A percentile compares a stretch with the other conserved stretches of the same genome.
Evolutionary conservation across 176 grass and related monocot genomes (phyloP).

Genomic region (Alopecurus myosuroides): DNA sequence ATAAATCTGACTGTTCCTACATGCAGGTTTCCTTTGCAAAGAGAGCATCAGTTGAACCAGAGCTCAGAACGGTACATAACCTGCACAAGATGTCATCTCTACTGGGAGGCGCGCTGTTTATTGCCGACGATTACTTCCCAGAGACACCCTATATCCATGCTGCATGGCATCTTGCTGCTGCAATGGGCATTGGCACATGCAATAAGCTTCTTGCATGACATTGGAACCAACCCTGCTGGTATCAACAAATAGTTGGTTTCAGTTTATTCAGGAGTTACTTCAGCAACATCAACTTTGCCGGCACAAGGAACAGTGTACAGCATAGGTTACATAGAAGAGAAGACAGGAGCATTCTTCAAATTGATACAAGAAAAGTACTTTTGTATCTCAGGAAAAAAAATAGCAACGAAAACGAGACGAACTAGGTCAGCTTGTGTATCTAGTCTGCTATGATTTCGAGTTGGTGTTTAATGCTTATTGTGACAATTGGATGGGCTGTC

Average conservation of each 20-base stretch:
- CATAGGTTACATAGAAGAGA: slow-evolving; percentile 18
- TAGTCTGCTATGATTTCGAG: slow-evolving; percentile 7
- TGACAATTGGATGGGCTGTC: neutral
- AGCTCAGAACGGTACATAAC: slow-evolving; percentile 75
- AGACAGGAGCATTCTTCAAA: neutral
- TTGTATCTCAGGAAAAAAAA: neutral
- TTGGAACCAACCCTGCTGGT: neutral
- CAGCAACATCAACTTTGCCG: slow-evolving; percentile 18
- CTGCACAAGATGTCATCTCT: slow-evolving; percentile 90
- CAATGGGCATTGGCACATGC: slow-evolving; percentile 72
- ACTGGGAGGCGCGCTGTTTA: slow-evolving; percentile 75
- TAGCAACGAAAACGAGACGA: neutral
- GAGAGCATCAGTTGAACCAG: slow-evolving; percentile 72
- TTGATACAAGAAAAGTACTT: neutral
- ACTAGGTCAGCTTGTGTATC: slow-evolving; percentile 20
- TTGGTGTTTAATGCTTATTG: neutral
- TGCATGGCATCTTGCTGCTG: slow-evolving; percentile 94
- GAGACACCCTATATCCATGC: slow-evolving; percentile 85
- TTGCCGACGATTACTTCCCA: slow-evolving; percentile 74
- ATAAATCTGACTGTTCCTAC: neutral
- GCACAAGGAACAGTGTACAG: neutral
- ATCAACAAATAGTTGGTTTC: slow-evolving; percentile 39
- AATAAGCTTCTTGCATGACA: slow-evolving; percentile 89
- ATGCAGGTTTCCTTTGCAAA: slow-evolving; percentile 78
- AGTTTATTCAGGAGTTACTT: neutral